Conservation (phyloP, 352 stramenopile species). For the Phytopythium oedochilum region DNA sequence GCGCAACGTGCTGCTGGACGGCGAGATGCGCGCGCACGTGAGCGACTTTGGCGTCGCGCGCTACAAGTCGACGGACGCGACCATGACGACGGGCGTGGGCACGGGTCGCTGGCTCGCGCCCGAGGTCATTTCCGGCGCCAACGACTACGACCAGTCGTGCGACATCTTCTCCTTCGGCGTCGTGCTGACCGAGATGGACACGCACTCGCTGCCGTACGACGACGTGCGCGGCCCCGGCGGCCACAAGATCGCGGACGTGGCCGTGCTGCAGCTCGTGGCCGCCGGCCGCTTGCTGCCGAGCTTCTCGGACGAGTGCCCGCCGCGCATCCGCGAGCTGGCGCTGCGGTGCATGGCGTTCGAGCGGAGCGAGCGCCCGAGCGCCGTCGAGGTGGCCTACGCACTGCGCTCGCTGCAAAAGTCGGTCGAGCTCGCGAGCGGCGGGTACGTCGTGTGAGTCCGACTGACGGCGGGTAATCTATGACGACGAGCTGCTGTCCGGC, state of each 20-base stretch:
- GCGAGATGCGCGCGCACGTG: slow-evolving; percentile 31
- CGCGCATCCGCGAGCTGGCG: slow-evolving; percentile 29
- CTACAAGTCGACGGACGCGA: slow-evolving; percentile 23
- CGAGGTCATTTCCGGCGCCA: slow-evolving; percentile 14
- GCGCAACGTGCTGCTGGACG: slow-evolving; percentile 7
- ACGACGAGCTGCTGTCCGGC: neutral
- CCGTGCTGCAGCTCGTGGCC: slow-evolving; percentile 50
- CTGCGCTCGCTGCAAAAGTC: slow-evolving; percentile 40
- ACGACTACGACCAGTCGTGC: slow-evolving; percentile 9
- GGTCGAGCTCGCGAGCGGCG: slow-evolving; percentile 9
- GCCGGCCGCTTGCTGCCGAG: slow-evolving; percentile 32
- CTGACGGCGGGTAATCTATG: neutral
- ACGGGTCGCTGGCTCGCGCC: slow-evolving; percentile 19
- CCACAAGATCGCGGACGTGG: slow-evolving; percentile 32
- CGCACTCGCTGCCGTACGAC: slow-evolving; percentile 49
- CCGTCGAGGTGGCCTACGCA: slow-evolving; percentile 42
- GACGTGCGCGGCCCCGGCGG: slow-evolving; percentile 22
- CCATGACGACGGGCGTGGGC: slow-evolving; percentile 10
- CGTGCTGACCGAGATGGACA: slow-evolving; percentile 56
- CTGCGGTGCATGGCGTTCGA: slow-evolving; percentile 36
- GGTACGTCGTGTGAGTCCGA: neutral
- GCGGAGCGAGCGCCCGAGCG: slow-evolving; percentile 28
- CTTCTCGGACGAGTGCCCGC: slow-evolving; percentile 34
- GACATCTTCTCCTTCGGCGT: slow-evolving; percentile 53
- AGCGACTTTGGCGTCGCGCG: slow-evolving; percentile 63